A percentile compares a stretch with the other conserved stretches of the same genome.
phyloP scores from a whole-genome alignment of 352 stramenopile species.

The Pythium plurisporium region DNA sequence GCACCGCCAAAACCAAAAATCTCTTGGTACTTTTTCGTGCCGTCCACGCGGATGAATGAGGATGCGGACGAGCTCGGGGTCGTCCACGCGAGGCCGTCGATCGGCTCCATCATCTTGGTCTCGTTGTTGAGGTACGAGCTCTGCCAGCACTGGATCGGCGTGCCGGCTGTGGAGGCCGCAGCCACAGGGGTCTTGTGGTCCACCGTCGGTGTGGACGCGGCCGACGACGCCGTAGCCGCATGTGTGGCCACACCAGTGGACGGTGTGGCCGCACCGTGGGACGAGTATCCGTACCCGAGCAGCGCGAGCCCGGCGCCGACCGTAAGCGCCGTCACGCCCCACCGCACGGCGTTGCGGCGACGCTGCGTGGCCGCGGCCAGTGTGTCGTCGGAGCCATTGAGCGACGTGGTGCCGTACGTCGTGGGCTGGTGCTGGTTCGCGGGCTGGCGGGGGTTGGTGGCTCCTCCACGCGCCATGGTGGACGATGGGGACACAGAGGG shows the following conservation, averaged over 20 bases:
- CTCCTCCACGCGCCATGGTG: slow-evolving; percentile 7
- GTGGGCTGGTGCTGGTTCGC: slow-evolving; percentile 20
- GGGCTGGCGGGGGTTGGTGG: slow-evolving; percentile 1
- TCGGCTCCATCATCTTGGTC: slow-evolving; percentile 62
- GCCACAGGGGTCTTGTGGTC: not conserved
- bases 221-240: not conserved
- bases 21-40: slow-evolving; percentile 53
- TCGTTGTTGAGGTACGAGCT: slow-evolving; percentile 56
- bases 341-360: slow-evolving; percentile 25
- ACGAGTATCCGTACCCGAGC: slow-evolving; percentile 19
- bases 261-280: no score
- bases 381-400: slow-evolving; percentile 20
- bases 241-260: no score
- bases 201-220: not conserved
- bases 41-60: slow-evolving; percentile 55
- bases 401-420: slow-evolving; percentile 43
- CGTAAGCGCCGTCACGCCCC: slow-evolving; percentile 27
- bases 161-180: not conserved
- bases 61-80: not conserved
- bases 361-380: slow-evolving; percentile 16
- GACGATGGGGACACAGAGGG: no score
- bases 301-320: slow-evolving; percentile 24
- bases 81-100: slow-evolving; percentile 44
- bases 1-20: slow-evolving; percentile 90
- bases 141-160: slow-evolving; percentile 49